Evolutionary conservation across 805 yeast species (phyloP).

Genomic region (Suhomyces kilbournensis): DNA sequence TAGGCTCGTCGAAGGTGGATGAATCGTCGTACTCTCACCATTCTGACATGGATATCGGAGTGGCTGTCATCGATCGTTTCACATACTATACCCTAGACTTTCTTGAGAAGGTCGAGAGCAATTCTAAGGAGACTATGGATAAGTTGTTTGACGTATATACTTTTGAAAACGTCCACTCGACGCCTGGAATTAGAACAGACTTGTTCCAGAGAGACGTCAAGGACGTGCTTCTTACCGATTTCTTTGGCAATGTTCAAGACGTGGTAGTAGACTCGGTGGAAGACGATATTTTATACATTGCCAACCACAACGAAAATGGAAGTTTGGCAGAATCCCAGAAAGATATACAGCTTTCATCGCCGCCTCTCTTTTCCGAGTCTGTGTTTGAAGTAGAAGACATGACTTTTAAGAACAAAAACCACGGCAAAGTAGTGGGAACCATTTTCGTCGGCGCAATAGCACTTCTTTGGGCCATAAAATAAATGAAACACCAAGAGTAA

Average conservation of each 20-base stretch:
- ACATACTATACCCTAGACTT: constrained; percentile 89
- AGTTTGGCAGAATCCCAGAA: neutral
- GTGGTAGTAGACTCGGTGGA: constrained; percentile 62
- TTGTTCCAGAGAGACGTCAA: constrained; percentile 62
- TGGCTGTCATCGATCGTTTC: constrained; percentile 95
- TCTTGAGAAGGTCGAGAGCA: constrained; percentile 75
- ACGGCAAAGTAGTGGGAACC: constrained; percentile 12
- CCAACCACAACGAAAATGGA: constrained; percentile 27
- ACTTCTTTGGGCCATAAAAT: neutral
- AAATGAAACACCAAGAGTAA: too few relatives aligned
- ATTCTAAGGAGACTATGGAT: constrained; percentile 70
- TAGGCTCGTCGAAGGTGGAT: constrained; percentile 84
- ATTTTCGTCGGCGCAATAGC: neutral
- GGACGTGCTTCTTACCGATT: constrained; percentile 81
- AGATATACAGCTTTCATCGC: neutral
- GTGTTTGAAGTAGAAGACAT: neutral
- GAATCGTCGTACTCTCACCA: constrained; percentile 95
- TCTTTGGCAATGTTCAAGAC: constrained; percentile 88
- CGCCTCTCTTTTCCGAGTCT: neutral
- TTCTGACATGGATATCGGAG: constrained; percentile 93
- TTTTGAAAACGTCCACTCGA: constrained; percentile 81
- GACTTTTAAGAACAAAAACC: neutral
- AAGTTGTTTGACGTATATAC: constrained; percentile 85
- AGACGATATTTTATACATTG: constrained; percentile 40
- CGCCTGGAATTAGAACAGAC: constrained; percentile 90